Evolutionary conservation across 2,329 filamentous ascomycete genomes (phyloP), one percentile per base, ranked within the genome.

Genomic region (Triangularia setosa): DNA sequence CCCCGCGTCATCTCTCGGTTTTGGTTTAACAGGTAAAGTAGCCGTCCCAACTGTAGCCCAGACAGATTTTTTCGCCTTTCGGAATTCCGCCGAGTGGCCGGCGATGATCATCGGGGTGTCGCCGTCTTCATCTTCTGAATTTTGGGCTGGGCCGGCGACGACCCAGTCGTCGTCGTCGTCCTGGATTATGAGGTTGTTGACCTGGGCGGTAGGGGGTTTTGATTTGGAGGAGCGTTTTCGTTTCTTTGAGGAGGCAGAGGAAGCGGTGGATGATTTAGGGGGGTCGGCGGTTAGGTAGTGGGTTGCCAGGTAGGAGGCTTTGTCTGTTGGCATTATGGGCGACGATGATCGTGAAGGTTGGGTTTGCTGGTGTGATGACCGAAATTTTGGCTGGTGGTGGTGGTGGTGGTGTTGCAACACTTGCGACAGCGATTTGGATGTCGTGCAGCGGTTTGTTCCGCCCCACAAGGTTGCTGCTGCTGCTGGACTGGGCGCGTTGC

Each of bases 231-330:
- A 89, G 72, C 84, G 83, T 78, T 89, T 90, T 66, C 85, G 82
- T 74, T 89, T 89, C 73, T 89, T 89, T 58, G 79, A 71, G 7
- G n/a, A 30, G 25, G 60, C 59, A 48, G 65, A 62, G n/a, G 83
- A 81, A 6, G 67, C 62, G 16, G 67, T 40, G 18, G 84, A 81
- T 67, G 84, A 81, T 67, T 85, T 86, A 5, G 81, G 77, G 66
- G 87, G 77, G 66, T 87, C 83, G 48, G 88, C 87, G 1, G 84
- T 91, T 58, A 99, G 88, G 76, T 99, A 99, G 76, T 93, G 95
- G 68, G 92, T 90, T 40, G 94, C 93, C 35, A 99, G 86, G 74
- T 98, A 99, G 73, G 88, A 87, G 64, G 92, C 89, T 69, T 97
- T 84, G 70, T 87, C 83, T 66, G 81, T 80, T 53, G 84, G 78